phyloP scores from a whole-genome alignment of 106 monocot species.

The Xerophyta viscosa region DNA sequence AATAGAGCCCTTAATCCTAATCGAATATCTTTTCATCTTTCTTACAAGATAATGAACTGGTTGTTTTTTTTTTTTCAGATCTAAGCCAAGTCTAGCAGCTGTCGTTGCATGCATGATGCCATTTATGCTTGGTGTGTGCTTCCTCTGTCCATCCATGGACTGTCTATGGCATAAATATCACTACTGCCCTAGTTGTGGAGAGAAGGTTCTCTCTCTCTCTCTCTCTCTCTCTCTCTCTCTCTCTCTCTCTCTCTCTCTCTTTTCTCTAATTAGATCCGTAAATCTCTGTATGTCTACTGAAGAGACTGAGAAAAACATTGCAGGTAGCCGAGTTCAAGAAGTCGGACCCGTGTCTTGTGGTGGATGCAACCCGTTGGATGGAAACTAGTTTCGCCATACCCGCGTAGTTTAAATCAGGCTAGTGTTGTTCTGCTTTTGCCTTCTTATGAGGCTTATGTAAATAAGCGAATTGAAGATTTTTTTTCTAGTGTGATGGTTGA shows the following conservation, averaged over 20 bases:
- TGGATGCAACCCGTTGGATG: conserved; percentile 51
- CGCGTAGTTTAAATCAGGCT: conserved; percentile 23
- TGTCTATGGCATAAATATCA: conserved; percentile 97
- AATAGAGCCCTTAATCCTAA: too few species aligned
- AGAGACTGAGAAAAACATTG: not conserved
- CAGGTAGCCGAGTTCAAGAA: conserved; percentile 86
- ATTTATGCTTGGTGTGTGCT: conserved; percentile 87
- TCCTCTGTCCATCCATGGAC: conserved; percentile 89
- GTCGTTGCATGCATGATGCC: conserved; percentile 94
- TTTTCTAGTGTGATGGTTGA: too few species aligned
- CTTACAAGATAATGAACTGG: too few species aligned
- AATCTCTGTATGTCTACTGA: not conserved
- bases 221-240: not conserved
- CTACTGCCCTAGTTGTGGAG: conserved; percentile 75
- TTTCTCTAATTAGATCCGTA: not conserved
- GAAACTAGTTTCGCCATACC: conserved; percentile 81
- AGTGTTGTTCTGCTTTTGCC: too few species aligned
- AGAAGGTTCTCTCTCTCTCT: conserved; percentile 46
- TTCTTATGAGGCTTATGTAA: too few species aligned
- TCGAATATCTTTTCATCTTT: too few species aligned
- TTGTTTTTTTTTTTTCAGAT: conserved; percentile 25
- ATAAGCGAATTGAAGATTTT: too few species aligned
- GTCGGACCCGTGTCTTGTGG: conserved; percentile 68
- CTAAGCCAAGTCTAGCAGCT: conserved; percentile 82
- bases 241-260: not conserved